A percentile compares a stretch with the other conserved stretches of the same genome.
Conservation (phyloP, 2,329 filamentous ascomycete species). For the Balansia obtecta region DNA sequence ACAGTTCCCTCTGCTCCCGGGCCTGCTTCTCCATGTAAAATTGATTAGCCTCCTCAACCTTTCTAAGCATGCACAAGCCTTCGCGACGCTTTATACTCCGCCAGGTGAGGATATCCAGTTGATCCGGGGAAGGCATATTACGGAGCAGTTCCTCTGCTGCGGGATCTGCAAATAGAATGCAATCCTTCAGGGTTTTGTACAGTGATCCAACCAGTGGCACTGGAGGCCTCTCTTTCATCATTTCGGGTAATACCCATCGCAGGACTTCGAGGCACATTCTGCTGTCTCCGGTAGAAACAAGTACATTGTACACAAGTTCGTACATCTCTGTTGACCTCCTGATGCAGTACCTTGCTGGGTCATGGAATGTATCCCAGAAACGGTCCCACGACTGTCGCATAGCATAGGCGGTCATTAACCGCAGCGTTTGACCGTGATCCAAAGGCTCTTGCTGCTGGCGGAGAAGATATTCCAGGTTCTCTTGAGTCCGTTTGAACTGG, state of each 20-base stretch:
- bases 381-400: conserved; percentile 35
- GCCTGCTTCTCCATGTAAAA: conserved; percentile 7
- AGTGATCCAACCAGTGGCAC: conserved; percentile 33
- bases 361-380: conserved; percentile 50
- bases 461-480: conserved; percentile 33
- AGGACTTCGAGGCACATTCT: conserved; percentile 33
- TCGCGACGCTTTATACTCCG: conserved; percentile 18
- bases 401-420: conserved; percentile 35
- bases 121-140: conserved; percentile 7
- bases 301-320: conserved; percentile 34
- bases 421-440: conserved; percentile 26
- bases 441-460: conserved; percentile 23
- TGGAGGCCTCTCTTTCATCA: conserved; percentile 40
- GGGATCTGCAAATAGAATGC: conserved; percentile 43
- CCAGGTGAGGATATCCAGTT: conserved; percentile 7
- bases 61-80: conserved; percentile 19
- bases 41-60: conserved; percentile 16
- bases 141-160: conserved; percentile 24
- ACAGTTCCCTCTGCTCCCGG: conserved; percentile 9
- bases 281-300: conserved; percentile 32
- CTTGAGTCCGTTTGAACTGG: conserved; percentile 26
- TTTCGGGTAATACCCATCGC: conserved; percentile 44
- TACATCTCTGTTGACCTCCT: conserved; percentile 43
- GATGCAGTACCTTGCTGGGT: conserved; percentile 35
- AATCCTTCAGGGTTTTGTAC: conserved; percentile 35